Conservation (phyloP, 768 basidiomycete species). For the Mycena polygramma region DNA sequence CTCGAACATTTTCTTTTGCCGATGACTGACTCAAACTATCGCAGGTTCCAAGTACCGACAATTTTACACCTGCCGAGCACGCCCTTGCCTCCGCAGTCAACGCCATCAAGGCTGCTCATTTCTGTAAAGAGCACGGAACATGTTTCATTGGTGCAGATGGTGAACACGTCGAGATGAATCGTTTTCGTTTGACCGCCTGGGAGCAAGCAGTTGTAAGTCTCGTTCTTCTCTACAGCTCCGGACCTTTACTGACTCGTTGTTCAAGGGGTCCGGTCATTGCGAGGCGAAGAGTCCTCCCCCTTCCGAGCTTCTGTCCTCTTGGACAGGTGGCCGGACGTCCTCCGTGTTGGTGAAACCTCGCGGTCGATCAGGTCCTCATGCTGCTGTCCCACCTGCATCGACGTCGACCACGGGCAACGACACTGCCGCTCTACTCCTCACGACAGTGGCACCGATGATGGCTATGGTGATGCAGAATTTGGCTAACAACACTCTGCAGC, state of each 20-base stretch:
- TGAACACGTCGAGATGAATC: slow-evolving; percentile 16
- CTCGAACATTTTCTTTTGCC: neutral
- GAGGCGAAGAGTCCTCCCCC: neutral
- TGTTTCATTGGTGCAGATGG: slow-evolving; percentile 10
- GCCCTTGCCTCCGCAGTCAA: slow-evolving; percentile 1
- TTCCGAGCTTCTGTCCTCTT: neutral
- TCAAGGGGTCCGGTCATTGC: neutral
- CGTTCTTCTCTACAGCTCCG: neutral
- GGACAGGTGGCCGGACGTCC: neutral
- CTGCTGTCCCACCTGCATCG: neutral
- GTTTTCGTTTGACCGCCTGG: slow-evolving; percentile 8
- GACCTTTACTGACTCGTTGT: no score
- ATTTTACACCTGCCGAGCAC: neutral
- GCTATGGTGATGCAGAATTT: slow-evolving; percentile 24
- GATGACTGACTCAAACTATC: neutral
- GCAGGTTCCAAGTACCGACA: slow-evolving; percentile 14
- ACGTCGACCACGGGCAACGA: neutral
- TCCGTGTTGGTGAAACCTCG: neutral
- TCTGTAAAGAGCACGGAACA: slow-evolving; percentile 6
- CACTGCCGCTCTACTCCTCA: slow-evolving; percentile 1
- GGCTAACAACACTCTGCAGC: slow-evolving; percentile 3
- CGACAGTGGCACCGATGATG: slow-evolving; percentile 9
- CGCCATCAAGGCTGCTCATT: slow-evolving; percentile 20
- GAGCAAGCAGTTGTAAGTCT: neutral
- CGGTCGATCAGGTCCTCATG: slow-evolving; percentile 9